A percentile compares a stretch with the other conserved stretches of the same genome.
Evolutionary conservation across 1,284 basidiomycete genomes (phyloP).

Genomic region (Leccinum fuscescens): DNA sequence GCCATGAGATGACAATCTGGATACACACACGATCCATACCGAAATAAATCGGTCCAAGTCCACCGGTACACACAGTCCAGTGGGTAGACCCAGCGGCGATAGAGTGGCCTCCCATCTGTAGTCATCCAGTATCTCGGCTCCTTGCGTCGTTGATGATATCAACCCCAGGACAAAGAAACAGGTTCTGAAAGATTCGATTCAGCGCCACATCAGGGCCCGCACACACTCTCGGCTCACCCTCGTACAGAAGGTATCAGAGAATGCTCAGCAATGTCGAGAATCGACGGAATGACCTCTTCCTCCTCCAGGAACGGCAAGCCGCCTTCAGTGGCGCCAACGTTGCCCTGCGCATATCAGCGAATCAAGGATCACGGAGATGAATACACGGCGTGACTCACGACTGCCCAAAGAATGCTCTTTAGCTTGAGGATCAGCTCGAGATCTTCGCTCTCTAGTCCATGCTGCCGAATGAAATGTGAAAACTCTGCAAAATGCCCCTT

Average conservation of each 20-base stretch:
- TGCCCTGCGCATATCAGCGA: slow-evolving; percentile 61
- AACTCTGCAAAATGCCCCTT: slow-evolving; percentile 93
- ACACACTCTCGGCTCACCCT: slow-evolving; percentile 61
- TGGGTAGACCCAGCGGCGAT: slow-evolving; percentile 84
- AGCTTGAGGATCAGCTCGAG: slow-evolving; percentile 81
- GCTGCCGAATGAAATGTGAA: slow-evolving; percentile 84
- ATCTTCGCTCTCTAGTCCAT: slow-evolving; percentile 85
- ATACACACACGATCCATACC: slow-evolving; percentile 47
- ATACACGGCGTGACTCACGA: slow-evolving; percentile 48
- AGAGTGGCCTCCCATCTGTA: slow-evolving; percentile 91
- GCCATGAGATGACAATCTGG: not conserved
- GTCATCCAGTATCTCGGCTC: slow-evolving; percentile 84
- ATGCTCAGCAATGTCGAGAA: slow-evolving; percentile 88
- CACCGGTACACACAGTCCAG: slow-evolving; percentile 86
- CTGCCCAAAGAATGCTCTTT: slow-evolving; percentile 96
- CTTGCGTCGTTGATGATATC: slow-evolving; percentile 71
- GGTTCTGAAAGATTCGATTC: slow-evolving; percentile 62
- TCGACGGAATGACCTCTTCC: slow-evolving; percentile 86
- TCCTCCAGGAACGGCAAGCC: slow-evolving; percentile 95
- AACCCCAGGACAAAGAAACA: slow-evolving; percentile 94
- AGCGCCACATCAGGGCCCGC: slow-evolving; percentile 1
- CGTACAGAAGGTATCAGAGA: slow-evolving; percentile 89
- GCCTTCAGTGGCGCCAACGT: slow-evolving; percentile 86
- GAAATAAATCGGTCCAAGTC: slow-evolving; percentile 79
- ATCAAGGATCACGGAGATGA: not conserved